A percentile compares a stretch with the other conserved stretches of the same genome.
Evolutionary conservation across 441 rosid genomes (phyloP).

Genomic region (Bruguiera hainesii): DNA sequence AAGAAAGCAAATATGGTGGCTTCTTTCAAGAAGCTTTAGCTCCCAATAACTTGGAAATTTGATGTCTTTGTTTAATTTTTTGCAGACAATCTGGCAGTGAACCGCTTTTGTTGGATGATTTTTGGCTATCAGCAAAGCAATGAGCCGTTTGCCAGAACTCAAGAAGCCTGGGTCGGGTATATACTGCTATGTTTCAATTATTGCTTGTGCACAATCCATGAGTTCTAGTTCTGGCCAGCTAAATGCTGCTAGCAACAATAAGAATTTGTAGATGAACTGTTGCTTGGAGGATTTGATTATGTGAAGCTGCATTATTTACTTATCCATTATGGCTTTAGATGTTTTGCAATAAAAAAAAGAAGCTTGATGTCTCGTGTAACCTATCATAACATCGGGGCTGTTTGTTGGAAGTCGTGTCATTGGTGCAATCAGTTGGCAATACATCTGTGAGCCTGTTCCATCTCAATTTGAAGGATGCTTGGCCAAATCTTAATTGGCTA

Average conservation of each 20-base stretch:
- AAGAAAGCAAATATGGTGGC: background rate
- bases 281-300: background rate
- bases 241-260: background rate
- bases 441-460: background rate
- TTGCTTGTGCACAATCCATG: background rate
- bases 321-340: background rate
- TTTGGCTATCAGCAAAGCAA: conserved; percentile 28
- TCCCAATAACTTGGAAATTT: background rate
- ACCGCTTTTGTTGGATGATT: conserved; percentile 29
- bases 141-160: conserved; percentile 30
- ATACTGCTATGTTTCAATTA: background rate
- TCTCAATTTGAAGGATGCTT: background rate
- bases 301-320: background rate
- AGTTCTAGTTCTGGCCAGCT: background rate
- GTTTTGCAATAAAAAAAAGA: background rate
- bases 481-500: background rate
- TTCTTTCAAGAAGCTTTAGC: background rate
- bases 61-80: background rate
- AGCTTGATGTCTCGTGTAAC: background rate
- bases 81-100: conserved; percentile 13
- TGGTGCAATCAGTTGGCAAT: background rate
- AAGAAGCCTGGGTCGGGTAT: conserved; percentile 34
- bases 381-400: too few relatives aligned
- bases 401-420: background rate
- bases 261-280: background rate